Percentiles rank a stretch among this genome's conserved stretches.
phyloP scores from a whole-genome alignment of 805 yeast species.

The Saccharomycopsis vini region DNA sequence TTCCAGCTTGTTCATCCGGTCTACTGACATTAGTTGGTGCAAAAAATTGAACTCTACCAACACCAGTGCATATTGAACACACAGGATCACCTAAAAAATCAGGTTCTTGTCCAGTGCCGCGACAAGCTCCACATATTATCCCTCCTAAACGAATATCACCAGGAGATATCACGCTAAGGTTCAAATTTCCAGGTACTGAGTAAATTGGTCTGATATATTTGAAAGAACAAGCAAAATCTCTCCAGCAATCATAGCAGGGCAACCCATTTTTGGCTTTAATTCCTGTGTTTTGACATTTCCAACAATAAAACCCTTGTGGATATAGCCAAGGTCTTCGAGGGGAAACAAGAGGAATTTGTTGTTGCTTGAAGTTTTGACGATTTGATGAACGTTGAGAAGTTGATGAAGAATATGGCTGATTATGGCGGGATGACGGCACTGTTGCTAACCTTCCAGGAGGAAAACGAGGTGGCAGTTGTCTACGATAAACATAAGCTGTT shows the following conservation, averaged over 20 bases:
- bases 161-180: slow-evolving; percentile 51
- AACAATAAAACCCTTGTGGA: slow-evolving; percentile 53
- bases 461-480: no score
- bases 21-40: not conserved
- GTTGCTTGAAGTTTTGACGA: no score
- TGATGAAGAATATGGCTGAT: no score
- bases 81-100: slow-evolving; percentile 52
- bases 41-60: slow-evolving; percentile 49
- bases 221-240: slow-evolving; percentile 41
- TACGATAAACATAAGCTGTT: no score
- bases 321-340: slow-evolving; percentile 50
- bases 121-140: slow-evolving; percentile 57
- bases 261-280: slow-evolving; percentile 48
- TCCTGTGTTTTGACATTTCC: slow-evolving; percentile 71
- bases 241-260: slow-evolving; percentile 66
- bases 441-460: not conserved
- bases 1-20: no score
- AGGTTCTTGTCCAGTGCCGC: slow-evolving; percentile 51
- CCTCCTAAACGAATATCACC: slow-evolving; percentile 82
- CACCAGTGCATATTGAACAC: slow-evolving; percentile 58
- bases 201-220: slow-evolving; percentile 6
- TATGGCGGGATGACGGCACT: not conserved
- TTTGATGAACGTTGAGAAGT: no score
- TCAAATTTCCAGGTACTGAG: no score
- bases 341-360: no score